Percentiles rank a stretch among this genome's conserved stretches.
Evolutionary conservation across 306 rosid genomes (phyloP).

Genomic region (Pueraria montana): DNA sequence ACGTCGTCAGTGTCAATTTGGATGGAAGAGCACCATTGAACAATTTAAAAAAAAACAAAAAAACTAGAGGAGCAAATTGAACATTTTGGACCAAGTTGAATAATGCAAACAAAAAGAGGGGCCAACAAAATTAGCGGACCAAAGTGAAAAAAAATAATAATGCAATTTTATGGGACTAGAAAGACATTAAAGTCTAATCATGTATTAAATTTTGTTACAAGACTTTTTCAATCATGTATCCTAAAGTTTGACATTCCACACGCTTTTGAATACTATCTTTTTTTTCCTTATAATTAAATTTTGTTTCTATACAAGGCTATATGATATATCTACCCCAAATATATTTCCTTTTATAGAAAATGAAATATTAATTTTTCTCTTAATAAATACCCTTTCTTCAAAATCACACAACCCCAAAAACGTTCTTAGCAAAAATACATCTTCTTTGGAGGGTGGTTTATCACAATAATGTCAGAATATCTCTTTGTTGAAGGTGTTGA

Average conservation of each 20-base stretch:
- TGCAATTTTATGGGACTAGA: background rate
- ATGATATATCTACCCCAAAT: background rate
- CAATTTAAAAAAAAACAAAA: too few relatives aligned
- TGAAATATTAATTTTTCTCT: background rate
- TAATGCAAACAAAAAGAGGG: too few relatives aligned
- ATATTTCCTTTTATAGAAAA: background rate
- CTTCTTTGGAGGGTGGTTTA: background rate
- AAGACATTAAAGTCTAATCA: background rate
- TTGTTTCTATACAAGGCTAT: background rate
- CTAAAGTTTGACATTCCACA: background rate
- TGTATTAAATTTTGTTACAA: background rate
- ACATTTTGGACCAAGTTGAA: too few relatives aligned
- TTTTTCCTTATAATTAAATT: background rate
- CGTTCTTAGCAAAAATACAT: background rate
- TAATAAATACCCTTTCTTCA: constrained; percentile 22
- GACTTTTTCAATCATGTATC: background rate
- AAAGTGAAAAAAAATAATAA: background rate
- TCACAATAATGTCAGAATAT: background rate
- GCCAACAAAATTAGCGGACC: too few relatives aligned
- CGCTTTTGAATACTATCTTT: background rate
- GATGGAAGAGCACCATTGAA: too few relatives aligned
- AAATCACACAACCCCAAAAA: background rate
- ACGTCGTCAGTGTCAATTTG: too few relatives aligned
- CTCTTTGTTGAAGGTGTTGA: background rate
- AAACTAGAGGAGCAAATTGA: too few relatives aligned